phyloP scores from a whole-genome alignment of 2,329 filamentous ascomycete genomes.

The Phialophora macrospora region DNA sequence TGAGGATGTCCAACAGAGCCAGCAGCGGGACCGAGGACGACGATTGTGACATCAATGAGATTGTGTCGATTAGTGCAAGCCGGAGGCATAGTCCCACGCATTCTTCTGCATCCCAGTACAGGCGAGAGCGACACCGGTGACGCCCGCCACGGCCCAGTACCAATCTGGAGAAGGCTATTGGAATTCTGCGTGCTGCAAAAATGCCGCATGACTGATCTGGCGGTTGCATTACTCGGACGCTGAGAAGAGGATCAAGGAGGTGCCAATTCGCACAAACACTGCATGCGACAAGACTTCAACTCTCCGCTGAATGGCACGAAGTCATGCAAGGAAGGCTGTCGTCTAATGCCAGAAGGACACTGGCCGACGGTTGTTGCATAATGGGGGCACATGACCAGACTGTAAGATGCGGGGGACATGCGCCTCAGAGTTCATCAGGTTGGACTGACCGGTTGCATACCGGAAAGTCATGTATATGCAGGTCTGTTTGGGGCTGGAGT shows the following conservation, averaged over 20 bases:
- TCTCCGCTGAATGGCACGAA: constrained; percentile 7
- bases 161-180: constrained; percentile 7
- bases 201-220: constrained; percentile 7
- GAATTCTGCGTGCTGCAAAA: constrained; percentile 1
- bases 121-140: constrained; percentile 30
- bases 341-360: background rate
- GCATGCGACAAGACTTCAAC: constrained; percentile 4
- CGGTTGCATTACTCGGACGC: constrained; percentile 1
- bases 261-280: background rate
- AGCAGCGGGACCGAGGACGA: constrained; percentile 25
- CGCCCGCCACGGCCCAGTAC: constrained; percentile 1
- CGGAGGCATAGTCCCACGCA: constrained; percentile 27
- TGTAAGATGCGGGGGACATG: constrained; percentile 4
- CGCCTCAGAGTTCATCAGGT: constrained; percentile 10
- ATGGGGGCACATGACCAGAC: background rate
- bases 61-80: constrained; percentile 33
- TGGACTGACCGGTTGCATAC: constrained; percentile 2
- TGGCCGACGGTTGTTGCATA: background rate
- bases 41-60: constrained; percentile 38
- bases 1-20: constrained; percentile 46
- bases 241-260: background rate
- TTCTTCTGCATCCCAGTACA: constrained; percentile 25
- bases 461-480: constrained; percentile 20
- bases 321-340: constrained; percentile 7
- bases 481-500: constrained; percentile 11